Base-by-base conservation (phyloP, 2,329 filamentous ascomycete genomes). In the Penicillium sp. region DNA sequence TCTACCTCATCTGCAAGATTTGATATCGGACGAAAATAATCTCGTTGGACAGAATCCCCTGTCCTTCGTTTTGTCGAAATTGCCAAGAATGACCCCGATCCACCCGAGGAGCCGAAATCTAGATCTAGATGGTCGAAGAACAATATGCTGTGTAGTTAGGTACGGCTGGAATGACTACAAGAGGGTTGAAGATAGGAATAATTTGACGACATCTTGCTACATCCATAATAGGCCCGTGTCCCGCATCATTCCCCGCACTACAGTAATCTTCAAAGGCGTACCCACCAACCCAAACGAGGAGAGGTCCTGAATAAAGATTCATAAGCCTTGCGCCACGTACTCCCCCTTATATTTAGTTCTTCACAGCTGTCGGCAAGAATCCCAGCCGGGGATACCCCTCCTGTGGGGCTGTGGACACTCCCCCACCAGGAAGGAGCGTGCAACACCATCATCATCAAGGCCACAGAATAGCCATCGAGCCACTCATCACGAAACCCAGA, bases 1-100 rank as follows among this genome's bases (percentile, higher is more conserved):
- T 85, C 26, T 84, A 82, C 61, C 70, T 79, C 14, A 77, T 75
- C 8, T 81, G 65, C n/a, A 65, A 67, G 33, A 37, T 59, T 3
- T 59, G 61, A 81, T 68, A 63, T 53, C 69, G 69, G 58, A 75
- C 71, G 2, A 69, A 66, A 49, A 65, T 72, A 21, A 59, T 73
- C 0, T 62, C 65, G 4, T 49, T 71, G 14, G 63, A 64, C 10
- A 70, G 73, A 26, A 26, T 62, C 50, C 13, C 56, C 58, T n/a
- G 52, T 60, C 33, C 55, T 53, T 14, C 43, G 52, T 8, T 58
- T 51, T 39, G 58, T 60, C 14, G 52, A 60, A 31, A 60, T 58
- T 39, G 55, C 52, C n/a, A 55, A 61, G 42, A 61, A 61, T 48
- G 53, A 61, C 25, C 59, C 55, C 31, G 59, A 61, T 39, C 59